Evolutionary conservation across 257 asterid species (phyloP).

Genomic region (Solanum piurae): DNA sequence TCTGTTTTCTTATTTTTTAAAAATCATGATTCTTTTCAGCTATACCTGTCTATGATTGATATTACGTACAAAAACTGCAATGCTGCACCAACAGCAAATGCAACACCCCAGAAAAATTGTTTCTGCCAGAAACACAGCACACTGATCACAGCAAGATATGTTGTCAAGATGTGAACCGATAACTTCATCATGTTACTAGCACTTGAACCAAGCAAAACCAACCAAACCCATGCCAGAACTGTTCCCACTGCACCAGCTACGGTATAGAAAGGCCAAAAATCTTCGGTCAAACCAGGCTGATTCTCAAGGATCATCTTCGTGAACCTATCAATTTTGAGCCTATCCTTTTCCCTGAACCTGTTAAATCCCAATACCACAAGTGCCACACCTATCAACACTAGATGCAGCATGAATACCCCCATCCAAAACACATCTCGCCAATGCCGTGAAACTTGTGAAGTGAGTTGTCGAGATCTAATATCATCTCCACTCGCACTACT

Average conservation of each 20-base stretch:
- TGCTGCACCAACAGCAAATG: conserved; percentile 78
- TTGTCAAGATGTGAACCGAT: conserved; percentile 79
- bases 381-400: conserved; percentile 61
- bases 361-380: conserved; percentile 80
- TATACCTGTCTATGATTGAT: conserved; percentile 89
- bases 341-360: conserved; percentile 69
- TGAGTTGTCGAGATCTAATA: conserved; percentile 14
- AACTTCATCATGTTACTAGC: conserved; percentile 80
- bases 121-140: conserved; percentile 81
- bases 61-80: conserved; percentile 87
- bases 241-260: conserved; percentile 76
- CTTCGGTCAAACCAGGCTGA: conserved; percentile 81
- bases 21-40: not conserved
- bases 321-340: conserved; percentile 81
- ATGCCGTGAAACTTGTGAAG: conserved; percentile 49
- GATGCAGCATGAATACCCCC: conserved; percentile 56
- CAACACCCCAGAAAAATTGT: conserved; percentile 88
- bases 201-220: conserved; percentile 68
- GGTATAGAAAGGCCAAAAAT: conserved; percentile 83
- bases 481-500: conserved; percentile 10
- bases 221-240: conserved; percentile 77
- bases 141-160: conserved; percentile 92
- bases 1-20: not conserved
- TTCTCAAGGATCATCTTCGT: conserved; percentile 73
- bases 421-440: conserved; percentile 96